A percentile compares a stretch with the other conserved stretches of the same genome.
phyloP scores from a whole-genome alignment of 106 monocot species.

The Allium sativum region DNA sequence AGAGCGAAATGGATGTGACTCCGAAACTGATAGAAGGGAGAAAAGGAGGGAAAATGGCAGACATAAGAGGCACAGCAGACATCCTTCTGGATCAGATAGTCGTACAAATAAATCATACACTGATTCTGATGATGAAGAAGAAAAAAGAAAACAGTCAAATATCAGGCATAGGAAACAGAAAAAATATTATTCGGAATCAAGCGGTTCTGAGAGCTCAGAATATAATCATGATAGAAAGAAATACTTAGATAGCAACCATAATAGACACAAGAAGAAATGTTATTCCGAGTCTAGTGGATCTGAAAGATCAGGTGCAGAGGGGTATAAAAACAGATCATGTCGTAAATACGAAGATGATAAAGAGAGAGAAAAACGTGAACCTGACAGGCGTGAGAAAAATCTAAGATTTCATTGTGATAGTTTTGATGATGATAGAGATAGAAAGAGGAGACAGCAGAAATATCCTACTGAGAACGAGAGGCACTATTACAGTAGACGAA shows the following conservation, averaged over 20 bases:
- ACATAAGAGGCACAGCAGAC: constrained; percentile 5
- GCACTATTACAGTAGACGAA: constrained; percentile 8
- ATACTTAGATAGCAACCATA: constrained; percentile 9
- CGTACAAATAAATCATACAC: constrained; percentile 11
- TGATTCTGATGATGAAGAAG: constrained; percentile 21
- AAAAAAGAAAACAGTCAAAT: constrained; percentile 14
- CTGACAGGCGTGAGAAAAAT: constrained; percentile 11
- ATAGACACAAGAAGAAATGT: neutral
- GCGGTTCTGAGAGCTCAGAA: constrained; percentile 2
- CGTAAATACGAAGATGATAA: constrained; percentile 9
- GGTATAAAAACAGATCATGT: neutral
- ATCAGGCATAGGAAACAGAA: constrained; percentile 5
- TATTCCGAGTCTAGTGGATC: neutral
- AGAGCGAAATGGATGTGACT: neutral
- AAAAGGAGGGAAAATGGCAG: constrained; percentile 1
- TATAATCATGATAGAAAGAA: constrained; percentile 14
- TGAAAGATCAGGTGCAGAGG: neutral
- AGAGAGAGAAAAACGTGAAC: constrained; percentile 13
- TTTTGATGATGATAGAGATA: constrained; percentile 17
- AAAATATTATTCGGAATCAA: neutral
- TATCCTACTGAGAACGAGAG: constrained; percentile 6
- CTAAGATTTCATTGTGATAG: neutral
- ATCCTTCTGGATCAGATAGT: neutral
- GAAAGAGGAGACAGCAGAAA: constrained; percentile 11
- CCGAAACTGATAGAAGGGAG: neutral